Percentiles rank a stretch among this genome's conserved stretches.
phyloP scores from a whole-genome alignment of 2,329 filamentous ascomycete species.

The Trichophyton mentagrophytes region DNA sequence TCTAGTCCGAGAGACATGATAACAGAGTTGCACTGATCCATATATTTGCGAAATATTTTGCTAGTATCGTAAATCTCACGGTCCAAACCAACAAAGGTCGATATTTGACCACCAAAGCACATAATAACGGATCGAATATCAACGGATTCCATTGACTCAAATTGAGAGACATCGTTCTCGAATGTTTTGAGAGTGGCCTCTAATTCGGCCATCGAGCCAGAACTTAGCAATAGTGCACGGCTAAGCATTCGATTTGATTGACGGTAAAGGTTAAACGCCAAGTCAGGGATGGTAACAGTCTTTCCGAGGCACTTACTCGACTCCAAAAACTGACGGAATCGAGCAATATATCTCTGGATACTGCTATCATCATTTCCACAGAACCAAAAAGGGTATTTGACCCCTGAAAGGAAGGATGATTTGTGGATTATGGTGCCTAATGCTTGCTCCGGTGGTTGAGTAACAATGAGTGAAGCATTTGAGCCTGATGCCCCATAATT shows the following conservation, averaged over 20 bases:
- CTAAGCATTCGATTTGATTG: conserved; percentile 12
- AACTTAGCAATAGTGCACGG: conserved; percentile 7
- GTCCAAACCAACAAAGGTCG: conserved; percentile 18
- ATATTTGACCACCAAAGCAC: conserved; percentile 29
- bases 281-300: neutral
- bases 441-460: neutral
- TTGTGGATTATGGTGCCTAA: neutral
- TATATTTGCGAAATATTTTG: conserved; percentile 19
- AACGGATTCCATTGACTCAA: neutral
- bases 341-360: neutral
- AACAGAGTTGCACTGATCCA: conserved; percentile 25
- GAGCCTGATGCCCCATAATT: conserved; percentile 19
- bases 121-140: conserved; percentile 20
- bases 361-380: conserved; percentile 3
- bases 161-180: neutral
- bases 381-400: conserved; percentile 3
- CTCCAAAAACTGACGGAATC: neutral
- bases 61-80: conserved; percentile 19
- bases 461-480: conserved; percentile 18
- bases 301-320: neutral
- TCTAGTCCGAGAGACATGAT: conserved; percentile 17
- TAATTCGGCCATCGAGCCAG: neutral
- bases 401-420: neutral
- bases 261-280: conserved; percentile 9
- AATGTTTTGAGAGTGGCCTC: neutral